Conservation (phyloP, 768 basidiomycete genomes). For the Lyophyllum shimeji region DNA sequence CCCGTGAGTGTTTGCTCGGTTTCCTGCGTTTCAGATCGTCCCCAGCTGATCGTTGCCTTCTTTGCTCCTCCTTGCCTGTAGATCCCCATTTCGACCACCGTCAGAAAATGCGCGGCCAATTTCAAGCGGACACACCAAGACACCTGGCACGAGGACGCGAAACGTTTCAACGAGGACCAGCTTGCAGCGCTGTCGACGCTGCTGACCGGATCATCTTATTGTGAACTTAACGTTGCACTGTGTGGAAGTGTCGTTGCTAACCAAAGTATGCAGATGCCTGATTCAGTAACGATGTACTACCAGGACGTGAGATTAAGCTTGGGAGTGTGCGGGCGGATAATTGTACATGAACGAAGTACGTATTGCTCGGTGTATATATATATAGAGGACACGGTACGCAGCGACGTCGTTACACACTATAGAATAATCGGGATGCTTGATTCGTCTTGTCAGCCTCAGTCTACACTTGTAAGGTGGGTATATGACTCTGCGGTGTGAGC, state of each 20-base stretch:
- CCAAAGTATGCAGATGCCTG: constrained; percentile 18
- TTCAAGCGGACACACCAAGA: constrained; percentile 85
- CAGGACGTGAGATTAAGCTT: constrained; percentile 5
- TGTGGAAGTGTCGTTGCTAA: constrained; percentile 14
- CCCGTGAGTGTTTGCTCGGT: constrained; percentile 46
- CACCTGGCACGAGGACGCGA: constrained; percentile 88
- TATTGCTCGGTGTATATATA: constrained; percentile 15
- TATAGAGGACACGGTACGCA: neutral
- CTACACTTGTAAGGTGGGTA: constrained; percentile 43
- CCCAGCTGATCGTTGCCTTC: constrained; percentile 11
- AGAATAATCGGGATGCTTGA: constrained; percentile 8
- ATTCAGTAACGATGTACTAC: constrained; percentile 2
- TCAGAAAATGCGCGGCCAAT: constrained; percentile 75
- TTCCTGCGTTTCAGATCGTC: neutral
- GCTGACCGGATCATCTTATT: constrained; percentile 83
- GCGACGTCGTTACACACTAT: neutral
- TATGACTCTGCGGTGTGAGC: constrained; percentile 35
- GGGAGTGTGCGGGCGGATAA: constrained; percentile 4
- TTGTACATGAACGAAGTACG: constrained; percentile 17
- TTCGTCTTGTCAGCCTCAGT: constrained; percentile 7
- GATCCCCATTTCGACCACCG: constrained; percentile 84
- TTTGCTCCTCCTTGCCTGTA: constrained; percentile 19
- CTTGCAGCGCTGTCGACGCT: constrained; percentile 79
- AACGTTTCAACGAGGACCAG: constrained; percentile 85
- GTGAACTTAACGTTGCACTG: constrained; percentile 36